Percentiles rank a stretch among this genome's conserved stretches.
Conservation (phyloP, 805 yeast species). For the Starmerella sp. region DNA sequence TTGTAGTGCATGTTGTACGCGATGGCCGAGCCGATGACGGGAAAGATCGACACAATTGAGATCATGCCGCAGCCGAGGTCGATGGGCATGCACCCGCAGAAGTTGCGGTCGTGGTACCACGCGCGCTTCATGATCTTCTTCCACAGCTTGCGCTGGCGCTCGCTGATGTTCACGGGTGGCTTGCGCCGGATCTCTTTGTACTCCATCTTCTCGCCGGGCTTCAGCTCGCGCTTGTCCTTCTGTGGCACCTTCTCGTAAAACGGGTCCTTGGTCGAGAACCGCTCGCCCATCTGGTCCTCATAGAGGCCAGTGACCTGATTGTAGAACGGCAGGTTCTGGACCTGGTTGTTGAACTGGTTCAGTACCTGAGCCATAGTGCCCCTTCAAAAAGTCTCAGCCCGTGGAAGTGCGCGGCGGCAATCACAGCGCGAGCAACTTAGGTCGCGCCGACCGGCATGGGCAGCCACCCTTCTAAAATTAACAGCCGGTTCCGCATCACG, state of each 20-base stretch:
- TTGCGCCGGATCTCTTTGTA: slow-evolving; percentile 31
- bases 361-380: slow-evolving; percentile 8
- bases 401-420: no score
- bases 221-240: slow-evolving; percentile 32
- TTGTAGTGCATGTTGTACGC: slow-evolving; percentile 74
- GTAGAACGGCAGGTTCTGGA: slow-evolving; percentile 49
- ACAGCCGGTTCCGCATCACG: background rate
- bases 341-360: slow-evolving; percentile 14
- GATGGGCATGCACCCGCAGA: slow-evolving; percentile 36
- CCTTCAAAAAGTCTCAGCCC: background rate
- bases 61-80: slow-evolving; percentile 73
- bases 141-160: slow-evolving; percentile 58
- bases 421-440: background rate
- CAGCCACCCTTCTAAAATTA: background rate
- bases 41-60: slow-evolving; percentile 60
- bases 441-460: no score
- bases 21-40: slow-evolving; percentile 71
- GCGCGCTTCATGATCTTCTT: slow-evolving; percentile 63
- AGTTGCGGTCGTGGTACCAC: slow-evolving; percentile 77
- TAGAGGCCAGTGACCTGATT: slow-evolving; percentile 44
- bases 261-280: slow-evolving; percentile 41
- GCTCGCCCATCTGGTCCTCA: slow-evolving; percentile 59
- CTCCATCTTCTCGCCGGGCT: slow-evolving; percentile 34
- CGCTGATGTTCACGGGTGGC: slow-evolving; percentile 47
- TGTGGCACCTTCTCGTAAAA: slow-evolving; percentile 27